Base-by-base conservation (phyloP, 2,329 filamentous ascomycete genomes). In the Stemphylium vesicarium region DNA sequence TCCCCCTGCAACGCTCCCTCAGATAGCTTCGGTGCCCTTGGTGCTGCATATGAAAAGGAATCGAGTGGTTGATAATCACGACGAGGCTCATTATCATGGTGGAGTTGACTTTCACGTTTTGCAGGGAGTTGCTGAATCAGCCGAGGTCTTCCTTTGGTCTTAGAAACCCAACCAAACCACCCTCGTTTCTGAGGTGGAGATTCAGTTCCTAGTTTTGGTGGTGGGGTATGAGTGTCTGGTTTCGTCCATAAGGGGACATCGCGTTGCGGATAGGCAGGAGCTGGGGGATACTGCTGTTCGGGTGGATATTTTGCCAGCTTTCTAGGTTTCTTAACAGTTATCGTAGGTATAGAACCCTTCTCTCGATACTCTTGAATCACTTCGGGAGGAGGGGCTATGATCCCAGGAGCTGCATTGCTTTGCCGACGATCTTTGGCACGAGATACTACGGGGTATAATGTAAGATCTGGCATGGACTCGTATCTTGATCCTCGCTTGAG, bases 1-100 rank as follows among this genome's bases (percentile, higher is more conserved):
- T 64, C 56, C 53, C 63, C 68, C 69, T 69, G 63, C 64, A 61
- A 63, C 63, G 68, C 63, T 62, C 61, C 66, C 63, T 65, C 58
- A 66, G 66, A 54, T 57, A 51, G 44, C 62, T 60, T 57, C 60
- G 60, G 50, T 64, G 22, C 31, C 62, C 56, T 52, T 60, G 52
- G 49, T 59, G 59, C 64, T 63, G 65, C 65, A 31, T 32, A 13
- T 58, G 52, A 65, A 67, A 65, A 67, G 60, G 62, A 59, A 46
- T 59, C 40, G 46, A 43, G 43, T 38, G 33, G 44, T 49, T 33
- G 47, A 3, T 37, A 32, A 36, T 59, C 51, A 20, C 45, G 45
- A 32, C 40, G 35, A 15, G 49, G 47, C 50, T 59, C 47, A 47
- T 39, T 44, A 33, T 26, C 46, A 50, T 29, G 40, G 12, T 22